These are phyloP conservation scores for Phytophthora hybrid DNA, from an alignment of 352 stramenopile genomes.

Conservation along the genomic window DNA sequence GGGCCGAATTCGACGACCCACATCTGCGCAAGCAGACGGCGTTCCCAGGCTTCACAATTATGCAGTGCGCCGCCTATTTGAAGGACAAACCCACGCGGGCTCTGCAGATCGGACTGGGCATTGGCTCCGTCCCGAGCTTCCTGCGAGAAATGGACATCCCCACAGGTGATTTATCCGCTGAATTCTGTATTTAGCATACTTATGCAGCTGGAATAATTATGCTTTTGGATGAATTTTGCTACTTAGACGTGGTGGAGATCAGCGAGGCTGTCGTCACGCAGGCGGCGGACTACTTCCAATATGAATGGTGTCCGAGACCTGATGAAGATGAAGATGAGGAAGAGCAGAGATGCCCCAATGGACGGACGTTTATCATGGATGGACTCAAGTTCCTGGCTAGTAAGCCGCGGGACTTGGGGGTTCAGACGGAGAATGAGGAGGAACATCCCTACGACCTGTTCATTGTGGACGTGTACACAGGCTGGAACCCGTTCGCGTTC, in stretches of 20 bases:
- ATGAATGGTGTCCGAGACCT: conserved; percentile 54
- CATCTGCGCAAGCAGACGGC: conserved; percentile 66
- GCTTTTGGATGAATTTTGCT: background rate
- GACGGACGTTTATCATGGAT: conserved; percentile 73
- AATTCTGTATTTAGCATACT: background rate
- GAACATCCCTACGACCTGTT: conserved; percentile 62
- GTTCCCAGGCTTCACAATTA: conserved; percentile 85
- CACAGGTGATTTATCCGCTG: conserved; percentile 39
- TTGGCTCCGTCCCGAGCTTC: conserved; percentile 77
- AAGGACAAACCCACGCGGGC: conserved; percentile 49
- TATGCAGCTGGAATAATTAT: background rate
- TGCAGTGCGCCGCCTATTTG: conserved; percentile 75
- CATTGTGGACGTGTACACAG: conserved; percentile 77
- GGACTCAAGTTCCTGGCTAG: conserved; percentile 68
- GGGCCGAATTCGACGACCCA: conserved; percentile 77
- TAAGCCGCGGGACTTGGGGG: conserved; percentile 29
- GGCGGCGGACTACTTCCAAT: conserved; percentile 77
- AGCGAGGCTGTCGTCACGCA: conserved; percentile 70
- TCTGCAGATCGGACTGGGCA: conserved; percentile 75
- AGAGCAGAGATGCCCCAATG: conserved; percentile 41
- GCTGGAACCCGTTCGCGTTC: conserved; percentile 78
- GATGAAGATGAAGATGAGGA: conserved; percentile 17
- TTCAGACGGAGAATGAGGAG: conserved; percentile 6
- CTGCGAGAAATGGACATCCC: conserved; percentile 64
- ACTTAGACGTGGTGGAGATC: conserved; percentile 78